These are phyloP conservation scores for Phylloporus sp. DNA, from an alignment of 768 basidiomycete species.

Conservation along the genomic window DNA sequence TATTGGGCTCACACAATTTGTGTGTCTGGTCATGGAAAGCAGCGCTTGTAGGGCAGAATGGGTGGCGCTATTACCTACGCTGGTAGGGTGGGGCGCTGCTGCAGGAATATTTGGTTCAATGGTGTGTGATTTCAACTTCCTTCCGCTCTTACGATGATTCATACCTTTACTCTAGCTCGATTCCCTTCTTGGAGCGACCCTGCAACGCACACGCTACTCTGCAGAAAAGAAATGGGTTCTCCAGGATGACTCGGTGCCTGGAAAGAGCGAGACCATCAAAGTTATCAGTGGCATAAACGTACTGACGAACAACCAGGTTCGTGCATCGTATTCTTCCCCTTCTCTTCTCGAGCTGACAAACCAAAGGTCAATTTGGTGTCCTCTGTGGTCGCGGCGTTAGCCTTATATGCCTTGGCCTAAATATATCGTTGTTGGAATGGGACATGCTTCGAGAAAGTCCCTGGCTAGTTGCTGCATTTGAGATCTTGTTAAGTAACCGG, in stretches of 20 bases:
- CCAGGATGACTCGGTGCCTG: constrained; percentile 45
- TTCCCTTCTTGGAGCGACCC: constrained; percentile 81
- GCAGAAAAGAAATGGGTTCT: constrained; percentile 56
- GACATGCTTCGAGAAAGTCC: no score
- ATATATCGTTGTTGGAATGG: no score
- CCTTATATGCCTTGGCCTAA: constrained; percentile 34
- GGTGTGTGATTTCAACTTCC: constrained; percentile 27
- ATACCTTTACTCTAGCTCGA: constrained; percentile 48
- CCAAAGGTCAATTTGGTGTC: constrained; percentile 44
- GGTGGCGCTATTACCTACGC: constrained; percentile 35
- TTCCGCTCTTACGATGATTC: neutral
- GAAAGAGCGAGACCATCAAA: constrained; percentile 45
- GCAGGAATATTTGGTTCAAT: constrained; percentile 74
- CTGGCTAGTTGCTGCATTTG: constrained; percentile 25
- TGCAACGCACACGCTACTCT: constrained; percentile 78
- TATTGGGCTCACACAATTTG: constrained; percentile 62
- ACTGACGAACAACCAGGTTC: constrained; percentile 84
- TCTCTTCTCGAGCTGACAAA: constrained; percentile 2
- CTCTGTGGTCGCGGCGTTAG: constrained; percentile 35
- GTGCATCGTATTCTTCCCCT: neutral
- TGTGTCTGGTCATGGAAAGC: constrained; percentile 61
- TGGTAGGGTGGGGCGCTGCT: constrained; percentile 57
- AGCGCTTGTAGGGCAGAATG: constrained; percentile 43
- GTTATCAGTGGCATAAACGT: no score
- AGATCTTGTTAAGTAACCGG: no score